Evolutionary conservation across 2,329 filamentous ascomycete species (phyloP), one percentile per base, ranked within the genome.

Genomic region (Xylaria sp.): DNA sequence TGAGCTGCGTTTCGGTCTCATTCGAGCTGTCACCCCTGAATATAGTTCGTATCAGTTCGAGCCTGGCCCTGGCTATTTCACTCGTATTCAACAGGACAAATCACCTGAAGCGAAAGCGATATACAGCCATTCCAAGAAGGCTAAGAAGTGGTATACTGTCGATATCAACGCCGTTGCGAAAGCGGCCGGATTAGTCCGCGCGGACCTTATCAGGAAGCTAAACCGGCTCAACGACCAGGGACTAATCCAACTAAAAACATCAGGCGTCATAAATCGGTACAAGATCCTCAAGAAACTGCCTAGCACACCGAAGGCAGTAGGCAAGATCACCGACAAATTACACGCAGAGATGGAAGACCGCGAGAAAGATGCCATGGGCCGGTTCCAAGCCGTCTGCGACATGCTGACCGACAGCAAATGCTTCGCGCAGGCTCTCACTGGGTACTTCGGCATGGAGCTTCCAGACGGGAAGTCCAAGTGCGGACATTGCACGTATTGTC

Each of bases 401-500:
- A 80, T 90, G 3, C 79, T 90, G 65, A 89, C 87, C 0, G 82
- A 80, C 0, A 71, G 75, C 2, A 74, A 78, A 23, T 90, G 88
- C 72, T 86, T 88, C 65, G 84, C 88, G 0, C 77, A 78, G 1
- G 78, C 81, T 0, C 79, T 91, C 0, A 86, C 88, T 0, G 73
- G 81, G 31, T 85, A 90, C 71, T 90, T 90, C 68, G 88, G 87
- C 26, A 88, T 89, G 76, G 76, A 76, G 3, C 76, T 88, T 3
- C 82, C 83, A 0, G 77, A 79, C 4, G 77, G 78, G 0, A 81
- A 81, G 58, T 70, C 75, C 0, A 79, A 82, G 20, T 90, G 88
- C 65, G 87, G 86, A 0, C 85, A 88, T 68, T 89, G 87, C 73
- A 87, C 85, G 0, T 86, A 78, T 71, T 86, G 84, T 65, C 62